Evolutionary conservation across 768 basidiomycete species (phyloP).

Genomic region (Mycena sanguinolenta): DNA sequence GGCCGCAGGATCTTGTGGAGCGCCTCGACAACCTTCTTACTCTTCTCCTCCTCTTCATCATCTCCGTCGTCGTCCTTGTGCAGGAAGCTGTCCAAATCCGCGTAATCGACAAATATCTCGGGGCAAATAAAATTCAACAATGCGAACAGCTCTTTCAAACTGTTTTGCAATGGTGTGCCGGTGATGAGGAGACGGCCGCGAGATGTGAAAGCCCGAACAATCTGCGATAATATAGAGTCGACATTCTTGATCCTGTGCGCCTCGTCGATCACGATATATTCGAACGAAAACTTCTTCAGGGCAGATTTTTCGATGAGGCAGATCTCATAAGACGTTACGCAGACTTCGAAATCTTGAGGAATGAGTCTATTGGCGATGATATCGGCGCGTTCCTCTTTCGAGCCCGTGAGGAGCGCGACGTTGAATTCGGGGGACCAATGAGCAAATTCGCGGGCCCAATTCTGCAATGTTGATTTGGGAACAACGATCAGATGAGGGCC

Average conservation of each 20-base stretch:
- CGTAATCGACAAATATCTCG: conserved; percentile 93
- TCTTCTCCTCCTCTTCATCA: conserved; percentile 84
- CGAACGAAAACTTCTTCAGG: conserved; percentile 95
- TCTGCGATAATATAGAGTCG: conserved; percentile 94
- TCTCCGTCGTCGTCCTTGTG: conserved; percentile 83
- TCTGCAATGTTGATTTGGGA: conserved; percentile 98
- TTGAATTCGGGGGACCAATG: conserved; percentile 93
- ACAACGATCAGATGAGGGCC: conserved; percentile 97
- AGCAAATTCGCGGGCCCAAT: conserved; percentile 95
- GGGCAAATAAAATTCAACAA: conserved; percentile 96
- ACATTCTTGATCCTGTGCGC: conserved; percentile 99
- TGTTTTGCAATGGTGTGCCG: conserved; percentile 97
- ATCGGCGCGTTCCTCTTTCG: conserved; percentile 89
- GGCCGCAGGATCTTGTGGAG: conserved; percentile 97
- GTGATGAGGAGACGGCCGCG: conserved; percentile 95
- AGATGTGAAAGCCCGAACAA: conserved; percentile 91
- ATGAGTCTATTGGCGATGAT: conserved; percentile 85
- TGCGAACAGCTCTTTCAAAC: conserved; percentile 94
- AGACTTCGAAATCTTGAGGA: conserved; percentile 91
- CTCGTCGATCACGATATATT: conserved; percentile 98
- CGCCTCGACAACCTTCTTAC: conserved; percentile 95
- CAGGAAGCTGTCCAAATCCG: conserved; percentile 93
- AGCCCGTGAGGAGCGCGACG: conserved; percentile 84
- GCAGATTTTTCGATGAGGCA: conserved; percentile 95
- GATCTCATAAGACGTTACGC: conserved; percentile 97